Evolutionary conservation across 805 yeast genomes (phyloP).

Genomic region (Starmerella powellii): DNA sequence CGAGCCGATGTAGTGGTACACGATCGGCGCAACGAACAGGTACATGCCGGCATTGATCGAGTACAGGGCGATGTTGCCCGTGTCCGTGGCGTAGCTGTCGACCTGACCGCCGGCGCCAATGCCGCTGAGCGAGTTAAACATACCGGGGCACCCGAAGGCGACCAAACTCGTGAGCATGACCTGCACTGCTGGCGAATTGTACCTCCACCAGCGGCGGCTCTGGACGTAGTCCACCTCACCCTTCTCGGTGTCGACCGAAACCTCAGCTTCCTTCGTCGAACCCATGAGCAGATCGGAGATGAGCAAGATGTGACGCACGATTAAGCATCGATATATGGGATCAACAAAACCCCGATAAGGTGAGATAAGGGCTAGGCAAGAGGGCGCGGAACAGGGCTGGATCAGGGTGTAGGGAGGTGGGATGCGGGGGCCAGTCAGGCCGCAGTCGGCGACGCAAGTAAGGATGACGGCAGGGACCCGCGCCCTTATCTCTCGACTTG

Average conservation of each 20-base stretch:
- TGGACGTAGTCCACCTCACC: constrained; percentile 4
- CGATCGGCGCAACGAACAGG: constrained; percentile 26
- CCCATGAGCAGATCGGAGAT: no score
- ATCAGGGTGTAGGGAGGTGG: no score
- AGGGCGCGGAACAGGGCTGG: no score
- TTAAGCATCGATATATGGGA: no score
- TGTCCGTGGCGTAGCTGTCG: constrained; percentile 25
- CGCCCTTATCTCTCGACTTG: no score
- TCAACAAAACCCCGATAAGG: no score
- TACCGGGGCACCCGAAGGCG: constrained; percentile 29
- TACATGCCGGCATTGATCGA: constrained; percentile 25
- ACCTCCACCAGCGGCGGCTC: constrained; percentile 7
- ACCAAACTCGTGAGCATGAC: constrained; percentile 24
- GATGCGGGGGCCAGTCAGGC: no score
- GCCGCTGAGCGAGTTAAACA: constrained; percentile 28
- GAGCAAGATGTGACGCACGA: no score
- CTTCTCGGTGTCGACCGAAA: not conserved
- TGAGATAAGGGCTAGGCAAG: no score
- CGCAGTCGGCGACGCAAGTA: no score
- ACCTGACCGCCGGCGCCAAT: constrained; percentile 29
- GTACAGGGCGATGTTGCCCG: constrained; percentile 26
- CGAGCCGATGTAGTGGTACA: constrained; percentile 26
- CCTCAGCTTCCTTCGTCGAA: not conserved
- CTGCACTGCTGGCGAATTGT: constrained; percentile 21
- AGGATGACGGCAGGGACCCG: no score